Evolutionary conservation across 345 rosid species (phyloP).

Genomic region (Orychophragmus violaceus): DNA sequence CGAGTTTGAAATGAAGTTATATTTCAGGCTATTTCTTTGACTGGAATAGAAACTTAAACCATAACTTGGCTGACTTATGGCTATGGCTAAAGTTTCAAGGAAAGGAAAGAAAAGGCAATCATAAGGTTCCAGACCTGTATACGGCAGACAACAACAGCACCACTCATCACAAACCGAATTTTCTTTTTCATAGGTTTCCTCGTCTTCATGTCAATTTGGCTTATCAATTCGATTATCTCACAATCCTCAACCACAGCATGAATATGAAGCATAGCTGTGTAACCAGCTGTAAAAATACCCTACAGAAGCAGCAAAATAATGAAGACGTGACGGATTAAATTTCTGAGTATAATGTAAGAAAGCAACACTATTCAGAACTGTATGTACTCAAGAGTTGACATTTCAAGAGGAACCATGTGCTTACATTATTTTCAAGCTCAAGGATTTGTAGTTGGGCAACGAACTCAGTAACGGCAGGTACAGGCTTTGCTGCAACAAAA

Average conservation of each 20-base stretch:
- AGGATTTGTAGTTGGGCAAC: constrained; percentile 85
- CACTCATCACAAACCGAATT: constrained; percentile 82
- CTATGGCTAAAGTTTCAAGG: background rate
- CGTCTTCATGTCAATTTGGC: constrained; percentile 82
- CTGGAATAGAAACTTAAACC: background rate
- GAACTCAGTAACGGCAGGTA: constrained; percentile 68
- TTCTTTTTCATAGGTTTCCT: constrained; percentile 84
- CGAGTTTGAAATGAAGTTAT: background rate
- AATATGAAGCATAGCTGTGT: constrained; percentile 87
- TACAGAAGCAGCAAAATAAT: constrained; percentile 28
- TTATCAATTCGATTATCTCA: constrained; percentile 72
- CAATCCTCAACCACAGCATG: constrained; percentile 97
- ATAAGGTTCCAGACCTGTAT: constrained; percentile 50
- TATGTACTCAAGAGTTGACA: background rate
- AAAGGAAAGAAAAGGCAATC: background rate
- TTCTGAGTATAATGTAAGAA: background rate
- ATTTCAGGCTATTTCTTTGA: background rate
- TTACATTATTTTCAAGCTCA: constrained; percentile 91
- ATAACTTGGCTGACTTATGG: background rate
- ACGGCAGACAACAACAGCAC: constrained; percentile 72
- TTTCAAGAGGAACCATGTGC: background rate
- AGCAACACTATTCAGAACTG: background rate
- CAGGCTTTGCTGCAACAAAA: constrained; percentile 57
- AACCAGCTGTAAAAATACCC: constrained; percentile 98
- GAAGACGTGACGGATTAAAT: background rate